phyloP scores from a whole-genome alignment of 2,329 filamentous ascomycete genomes.

The Sporothrix brasiliensis region DNA sequence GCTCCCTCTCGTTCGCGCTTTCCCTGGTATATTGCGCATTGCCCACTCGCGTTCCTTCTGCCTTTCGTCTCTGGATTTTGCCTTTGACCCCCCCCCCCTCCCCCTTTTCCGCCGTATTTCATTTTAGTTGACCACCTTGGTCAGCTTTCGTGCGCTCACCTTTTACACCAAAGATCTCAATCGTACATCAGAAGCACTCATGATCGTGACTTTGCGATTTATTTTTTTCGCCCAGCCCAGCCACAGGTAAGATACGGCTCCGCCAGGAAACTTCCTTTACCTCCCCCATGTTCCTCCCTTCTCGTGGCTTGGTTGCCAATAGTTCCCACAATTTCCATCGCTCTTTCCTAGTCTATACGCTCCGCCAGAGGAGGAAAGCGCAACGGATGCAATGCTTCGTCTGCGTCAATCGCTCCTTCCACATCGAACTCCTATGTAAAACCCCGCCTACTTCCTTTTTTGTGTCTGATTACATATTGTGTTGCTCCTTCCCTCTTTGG shows the following conservation, averaged over 20 bases:
- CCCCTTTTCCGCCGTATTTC: not conserved
- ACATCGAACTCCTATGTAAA: not conserved
- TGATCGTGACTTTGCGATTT: not conserved
- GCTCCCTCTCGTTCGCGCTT: slow-evolving; percentile 11
- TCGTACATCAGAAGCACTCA: not conserved
- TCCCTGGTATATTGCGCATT: not conserved
- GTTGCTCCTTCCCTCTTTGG: not conserved
- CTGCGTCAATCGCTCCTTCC: slow-evolving; percentile 12
- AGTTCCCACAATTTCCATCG: not conserved
- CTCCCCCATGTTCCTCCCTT: not conserved
- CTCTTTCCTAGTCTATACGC: slow-evolving; percentile 8
- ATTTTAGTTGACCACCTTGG: not conserved
- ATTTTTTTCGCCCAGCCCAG: not conserved
- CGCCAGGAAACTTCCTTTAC: not conserved
- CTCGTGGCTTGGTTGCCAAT: slow-evolving; percentile 13
- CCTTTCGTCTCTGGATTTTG: not conserved
- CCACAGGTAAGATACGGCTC: not conserved
- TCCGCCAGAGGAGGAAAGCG: not conserved
- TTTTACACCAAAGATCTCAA: not conserved
- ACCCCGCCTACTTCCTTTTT: slow-evolving; percentile 14
- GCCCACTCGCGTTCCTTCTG: not conserved
- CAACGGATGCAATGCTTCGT: not conserved
- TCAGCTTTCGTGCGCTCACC: not conserved
- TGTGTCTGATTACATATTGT: not conserved
- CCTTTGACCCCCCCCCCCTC: no score